Conservation (phyloP, 2,329 filamentous ascomycete genomes). For the Pseudocercospora musae region DNA sequence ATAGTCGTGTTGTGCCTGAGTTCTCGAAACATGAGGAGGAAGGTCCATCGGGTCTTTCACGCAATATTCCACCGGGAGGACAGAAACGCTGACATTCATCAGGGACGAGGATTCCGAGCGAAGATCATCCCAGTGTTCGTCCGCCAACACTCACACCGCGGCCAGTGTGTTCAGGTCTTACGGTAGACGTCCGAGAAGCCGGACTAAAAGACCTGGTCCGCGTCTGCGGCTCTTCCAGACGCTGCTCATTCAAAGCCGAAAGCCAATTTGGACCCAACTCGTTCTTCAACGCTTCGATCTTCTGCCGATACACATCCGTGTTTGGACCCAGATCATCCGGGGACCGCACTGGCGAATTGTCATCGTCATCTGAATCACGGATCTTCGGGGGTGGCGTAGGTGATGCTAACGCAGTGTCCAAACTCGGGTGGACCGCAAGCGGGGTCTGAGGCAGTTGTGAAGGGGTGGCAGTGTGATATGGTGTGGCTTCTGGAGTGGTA, state of each 20-base stretch:
- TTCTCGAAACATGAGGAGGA: neutral
- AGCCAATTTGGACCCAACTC: constrained; percentile 87
- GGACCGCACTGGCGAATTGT: constrained; percentile 28
- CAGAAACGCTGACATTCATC: neutral
- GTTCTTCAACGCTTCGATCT: constrained; percentile 79
- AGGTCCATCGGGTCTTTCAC: neutral
- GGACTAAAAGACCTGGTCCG: constrained; percentile 29
- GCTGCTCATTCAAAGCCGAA: constrained; percentile 77
- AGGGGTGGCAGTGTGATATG: constrained; percentile 25
- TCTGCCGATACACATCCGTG: constrained; percentile 65
- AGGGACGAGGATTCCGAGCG: neutral
- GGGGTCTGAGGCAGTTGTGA: constrained; percentile 14
- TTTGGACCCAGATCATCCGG: constrained; percentile 28
- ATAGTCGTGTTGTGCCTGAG: neutral
- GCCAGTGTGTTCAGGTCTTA: constrained; percentile 24
- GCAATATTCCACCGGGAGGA: neutral
- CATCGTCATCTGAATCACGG: constrained; percentile 30
- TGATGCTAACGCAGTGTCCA: constrained; percentile 31
- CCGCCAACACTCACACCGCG: constrained; percentile 33
- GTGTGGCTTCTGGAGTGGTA: constrained; percentile 26
- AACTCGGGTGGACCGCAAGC: constrained; percentile 24
- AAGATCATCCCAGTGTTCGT: constrained; percentile 34
- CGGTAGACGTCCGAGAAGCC: constrained; percentile 24
- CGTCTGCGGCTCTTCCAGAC: constrained; percentile 39
- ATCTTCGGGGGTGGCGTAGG: constrained; percentile 29